These are phyloP conservation scores for Erythrophleum fordii DNA, from an alignment of 306 rosid species.

Conservation along the genomic window DNA sequence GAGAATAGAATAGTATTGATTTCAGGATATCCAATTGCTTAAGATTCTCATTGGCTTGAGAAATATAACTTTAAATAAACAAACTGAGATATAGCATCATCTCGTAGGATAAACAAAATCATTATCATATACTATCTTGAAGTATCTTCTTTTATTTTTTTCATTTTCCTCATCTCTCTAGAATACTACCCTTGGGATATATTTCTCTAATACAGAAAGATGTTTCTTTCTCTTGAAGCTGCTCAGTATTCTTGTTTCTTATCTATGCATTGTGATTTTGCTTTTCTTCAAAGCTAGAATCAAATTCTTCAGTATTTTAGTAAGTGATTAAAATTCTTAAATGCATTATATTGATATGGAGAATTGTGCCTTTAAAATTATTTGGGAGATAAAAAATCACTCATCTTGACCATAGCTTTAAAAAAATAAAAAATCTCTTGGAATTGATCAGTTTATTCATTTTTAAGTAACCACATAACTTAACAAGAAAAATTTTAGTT, in stretches of 20 bases:
- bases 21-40: conserved; percentile 38
- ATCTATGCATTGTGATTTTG: conserved; percentile 49
- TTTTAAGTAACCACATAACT: neutral
- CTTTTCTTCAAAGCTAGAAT: conserved; percentile 67
- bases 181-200: no score
- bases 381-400: no score
- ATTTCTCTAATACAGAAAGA: conserved; percentile 24
- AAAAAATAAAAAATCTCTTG: no score
- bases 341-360: no score
- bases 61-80: conserved; percentile 24
- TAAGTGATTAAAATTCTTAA: neutral
- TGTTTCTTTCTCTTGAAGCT: conserved; percentile 59
- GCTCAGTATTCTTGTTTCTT: conserved; percentile 49
- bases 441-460: no score
- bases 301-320: conserved; percentile 47
- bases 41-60: conserved; percentile 50
- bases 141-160: neutral
- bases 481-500: neutral
- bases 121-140: neutral
- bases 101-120: conserved; percentile 36
- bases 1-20: conserved; percentile 24
- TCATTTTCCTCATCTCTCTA: neutral
- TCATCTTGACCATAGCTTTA: no score
- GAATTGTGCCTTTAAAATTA: no score
- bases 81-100: conserved; percentile 31